Evolutionary conservation across 768 basidiomycete species (phyloP).

Genomic region (Amanita fuliginea): DNA sequence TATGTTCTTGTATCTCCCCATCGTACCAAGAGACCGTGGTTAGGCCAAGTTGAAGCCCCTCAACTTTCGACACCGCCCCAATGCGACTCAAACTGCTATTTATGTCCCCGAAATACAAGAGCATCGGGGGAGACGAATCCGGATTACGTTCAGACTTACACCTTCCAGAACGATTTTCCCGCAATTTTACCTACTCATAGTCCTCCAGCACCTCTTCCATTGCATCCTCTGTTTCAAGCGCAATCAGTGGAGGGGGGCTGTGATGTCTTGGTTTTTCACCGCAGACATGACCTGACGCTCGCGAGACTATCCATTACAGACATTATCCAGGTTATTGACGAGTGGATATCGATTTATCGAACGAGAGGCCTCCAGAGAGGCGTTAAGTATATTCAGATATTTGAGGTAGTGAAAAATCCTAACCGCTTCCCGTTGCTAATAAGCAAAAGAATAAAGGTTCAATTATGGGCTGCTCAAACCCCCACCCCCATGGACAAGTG

Average conservation of each 20-base stretch:
- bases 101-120: slow-evolving; percentile 79
- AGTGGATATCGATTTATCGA: slow-evolving; percentile 63
- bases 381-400: slow-evolving; percentile 78
- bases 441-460: slow-evolving; percentile 68
- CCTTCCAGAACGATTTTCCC: slow-evolving; percentile 78
- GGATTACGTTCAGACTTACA: slow-evolving; percentile 50
- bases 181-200: slow-evolving; percentile 58
- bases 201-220: slow-evolving; percentile 36
- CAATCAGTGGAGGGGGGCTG: slow-evolving; percentile 75
- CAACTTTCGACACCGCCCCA: slow-evolving; percentile 39
- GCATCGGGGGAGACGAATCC: slow-evolving; percentile 63
- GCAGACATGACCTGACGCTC: slow-evolving; percentile 76
- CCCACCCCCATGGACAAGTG: slow-evolving; percentile 88
- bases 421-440: slow-evolving; percentile 1
- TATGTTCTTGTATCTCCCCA: slow-evolving; percentile 83
- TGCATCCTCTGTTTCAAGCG: slow-evolving; percentile 50
- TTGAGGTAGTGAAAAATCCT: slow-evolving; percentile 45
- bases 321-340: slow-evolving; percentile 53
- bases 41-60: slow-evolving; percentile 71
- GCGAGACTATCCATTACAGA: slow-evolving; percentile 49
- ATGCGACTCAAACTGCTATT: slow-evolving; percentile 69
- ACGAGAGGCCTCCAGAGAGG: slow-evolving; percentile 50
- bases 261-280: slow-evolving; percentile 82
- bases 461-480: slow-evolving; percentile 94
- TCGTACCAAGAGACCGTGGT: slow-evolving; percentile 85